Evolutionary conservation across 352 stramenopile species (phyloP), one percentile per base, ranked within the genome.

Genomic region (Elongisporangium undulatum): DNA sequence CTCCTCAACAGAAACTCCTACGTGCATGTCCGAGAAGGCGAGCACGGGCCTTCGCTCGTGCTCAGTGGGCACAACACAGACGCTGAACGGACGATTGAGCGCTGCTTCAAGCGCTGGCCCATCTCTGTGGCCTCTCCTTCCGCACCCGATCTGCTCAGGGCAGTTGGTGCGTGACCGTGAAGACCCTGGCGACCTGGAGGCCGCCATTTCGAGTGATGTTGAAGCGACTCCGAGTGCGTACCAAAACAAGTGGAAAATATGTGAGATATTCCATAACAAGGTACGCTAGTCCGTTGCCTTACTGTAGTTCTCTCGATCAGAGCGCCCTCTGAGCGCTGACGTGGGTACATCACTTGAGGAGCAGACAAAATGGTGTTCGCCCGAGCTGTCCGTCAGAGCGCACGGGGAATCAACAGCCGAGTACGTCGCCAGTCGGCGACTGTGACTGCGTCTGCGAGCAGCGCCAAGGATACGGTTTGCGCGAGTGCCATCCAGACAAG

Each of bases 21-120:
- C 66, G 49, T 80, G 69, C 48, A 62, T 51, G 56, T 78, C 72
- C 7, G 72, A 78, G 58, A 80, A 80, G 15, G 49, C 64, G 38
- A 78, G 59, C 2, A 57, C 59, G 8, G 34, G 34, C 34, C 34
- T 45, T 45, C 9, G 34, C 10, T 67, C 68, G 13, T 8, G 22
- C 8, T 52, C 56, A 23, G 62, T 59, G 15, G 34, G 62, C 10
- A 84, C 39, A 10, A 58, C 52, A 41, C 72, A 84, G 45, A 81
- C 21, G 3, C 60, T 63, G 60, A 71, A 76, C 4, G 72, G 72
- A 1, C 70, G 75, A 58, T 82, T 76, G 22, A 84, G 50, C 10
- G 74, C 64, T 17, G 72, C 64, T 2, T 29, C 12, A 3, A 23
- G 56, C 16, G 38, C 61, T 16, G 59, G 54, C 24, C 75, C 75